phyloP scores from a whole-genome alignment of 495 filamentous ascomycete species.

The Cenococcum geophilum region DNA sequence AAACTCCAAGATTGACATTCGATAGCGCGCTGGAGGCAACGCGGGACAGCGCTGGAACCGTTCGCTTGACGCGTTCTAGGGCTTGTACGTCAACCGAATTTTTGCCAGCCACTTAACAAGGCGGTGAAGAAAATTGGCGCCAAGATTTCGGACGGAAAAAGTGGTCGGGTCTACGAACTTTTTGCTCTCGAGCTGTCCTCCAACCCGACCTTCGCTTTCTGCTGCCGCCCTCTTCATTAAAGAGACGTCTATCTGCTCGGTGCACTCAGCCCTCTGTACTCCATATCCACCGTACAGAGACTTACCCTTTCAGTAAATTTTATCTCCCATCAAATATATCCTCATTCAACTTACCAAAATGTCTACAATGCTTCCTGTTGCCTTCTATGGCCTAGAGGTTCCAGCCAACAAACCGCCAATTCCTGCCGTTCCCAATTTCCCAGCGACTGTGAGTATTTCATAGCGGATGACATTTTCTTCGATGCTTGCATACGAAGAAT shows the following conservation, averaged over 20 bases:
- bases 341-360: conserved; percentile 17
- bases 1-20: not conserved
- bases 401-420: conserved; percentile 70
- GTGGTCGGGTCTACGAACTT: not conserved
- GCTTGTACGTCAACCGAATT: no score
- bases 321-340: not conserved
- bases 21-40: not conserved
- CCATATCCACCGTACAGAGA: not conserved
- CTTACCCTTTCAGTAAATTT: not conserved
- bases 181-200: conserved; percentile 4
- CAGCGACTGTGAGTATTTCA: conserved; percentile 65
- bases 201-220: not conserved
- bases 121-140: not conserved
- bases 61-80: not conserved
- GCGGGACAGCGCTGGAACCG: not conserved
- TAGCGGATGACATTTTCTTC: not conserved
- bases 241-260: not conserved
- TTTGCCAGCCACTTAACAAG: not conserved
- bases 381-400: conserved; percentile 84
- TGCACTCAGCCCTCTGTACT: conserved; percentile 9
- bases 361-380: conserved; percentile 58
- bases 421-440: conserved; percentile 65
- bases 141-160: conserved; percentile 3
- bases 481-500: not conserved
- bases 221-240: not conserved